These are phyloP conservation scores for Blakeslea trispora DNA, from an alignment of 371 early-diverging fungal species.

Conservation along the genomic window DNA sequence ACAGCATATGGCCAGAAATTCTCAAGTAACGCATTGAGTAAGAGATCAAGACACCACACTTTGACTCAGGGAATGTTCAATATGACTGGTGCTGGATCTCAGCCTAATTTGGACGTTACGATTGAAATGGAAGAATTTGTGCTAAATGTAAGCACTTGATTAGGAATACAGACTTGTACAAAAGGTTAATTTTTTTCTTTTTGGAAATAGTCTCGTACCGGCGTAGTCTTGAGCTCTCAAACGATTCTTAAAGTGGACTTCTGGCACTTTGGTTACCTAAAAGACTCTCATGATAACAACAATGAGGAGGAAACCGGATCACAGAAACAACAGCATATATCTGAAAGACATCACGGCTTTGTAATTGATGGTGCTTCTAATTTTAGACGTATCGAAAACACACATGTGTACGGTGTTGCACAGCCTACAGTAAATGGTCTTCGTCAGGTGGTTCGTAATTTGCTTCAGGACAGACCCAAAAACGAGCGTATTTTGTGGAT, in stretches of 20 bases:
- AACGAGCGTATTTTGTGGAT: slow-evolving; percentile 64
- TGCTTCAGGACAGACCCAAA: slow-evolving; percentile 28
- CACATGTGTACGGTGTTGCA: slow-evolving; percentile 65
- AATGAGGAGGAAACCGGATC: slow-evolving; percentile 1
- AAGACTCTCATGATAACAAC: slow-evolving; percentile 7
- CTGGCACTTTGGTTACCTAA: slow-evolving; percentile 50
- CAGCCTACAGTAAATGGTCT: slow-evolving; percentile 74
- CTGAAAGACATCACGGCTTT: slow-evolving; percentile 39
- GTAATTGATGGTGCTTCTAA: slow-evolving; percentile 49
- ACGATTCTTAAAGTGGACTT: slow-evolving; percentile 77
- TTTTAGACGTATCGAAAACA: slow-evolving; percentile 47
- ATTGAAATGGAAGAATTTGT: slow-evolving; percentile 63
- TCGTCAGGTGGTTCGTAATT: slow-evolving; percentile 44
- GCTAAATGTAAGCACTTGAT: slow-evolving; percentile 48
- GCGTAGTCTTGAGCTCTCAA: slow-evolving; percentile 65
- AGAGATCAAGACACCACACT: background rate
- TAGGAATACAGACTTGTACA: background rate
- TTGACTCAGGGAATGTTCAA: slow-evolving; percentile 48
- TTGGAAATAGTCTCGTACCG: slow-evolving; percentile 53
- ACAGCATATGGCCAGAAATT: slow-evolving; percentile 1
- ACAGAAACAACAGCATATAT: background rate
- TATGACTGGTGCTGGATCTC: slow-evolving; percentile 45
- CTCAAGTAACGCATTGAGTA: slow-evolving; percentile 10
- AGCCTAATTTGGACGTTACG: slow-evolving; percentile 32
- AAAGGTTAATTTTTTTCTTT: background rate